phyloP scores from a whole-genome alignment of 2,329 filamentous ascomycete genomes.

The Phialocephala sp. region DNA sequence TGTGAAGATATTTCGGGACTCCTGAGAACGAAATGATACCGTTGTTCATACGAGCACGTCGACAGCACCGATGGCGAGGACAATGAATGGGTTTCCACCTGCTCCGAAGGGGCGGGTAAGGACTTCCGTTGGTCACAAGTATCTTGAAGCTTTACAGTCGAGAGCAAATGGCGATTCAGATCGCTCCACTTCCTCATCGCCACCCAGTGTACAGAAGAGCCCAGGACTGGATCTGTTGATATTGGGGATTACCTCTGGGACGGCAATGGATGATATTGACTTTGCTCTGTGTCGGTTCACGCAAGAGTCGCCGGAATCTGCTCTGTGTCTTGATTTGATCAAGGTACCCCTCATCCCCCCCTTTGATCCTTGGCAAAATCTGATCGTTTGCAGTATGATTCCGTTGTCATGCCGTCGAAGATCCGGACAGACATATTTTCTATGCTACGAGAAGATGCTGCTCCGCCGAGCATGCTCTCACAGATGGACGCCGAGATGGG shows the following conservation, averaged over 20 bases:
- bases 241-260: slow-evolving; percentile 41
- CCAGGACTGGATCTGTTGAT: slow-evolving; percentile 40
- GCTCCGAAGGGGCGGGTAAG: slow-evolving; percentile 40
- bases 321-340: slow-evolving; percentile 39
- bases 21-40: slow-evolving; percentile 17
- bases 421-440: slow-evolving; percentile 42
- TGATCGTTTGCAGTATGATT: slow-evolving; percentile 40
- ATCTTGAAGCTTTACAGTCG: slow-evolving; percentile 41
- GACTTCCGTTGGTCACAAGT: slow-evolving; percentile 41
- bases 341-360: slow-evolving; percentile 36
- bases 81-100: slow-evolving; percentile 35
- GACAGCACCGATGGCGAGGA: slow-evolving; percentile 23
- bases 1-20: background rate
- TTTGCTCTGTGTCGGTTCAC: slow-evolving; percentile 43
- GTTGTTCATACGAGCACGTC: slow-evolving; percentile 10
- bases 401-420: slow-evolving; percentile 43
- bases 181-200: slow-evolving; percentile 33
- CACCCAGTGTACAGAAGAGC: slow-evolving; percentile 30
- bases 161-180: slow-evolving; percentile 36
- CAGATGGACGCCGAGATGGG: slow-evolving; percentile 44
- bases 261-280: slow-evolving; percentile 44
- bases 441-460: slow-evolving; percentile 42
- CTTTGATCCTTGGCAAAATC: background rate
- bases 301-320: slow-evolving; percentile 41
- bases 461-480: slow-evolving; percentile 43